These are phyloP conservation scores for Phytophthora multivora DNA, from an alignment of 352 stramenopile genomes.

Conservation along the genomic window DNA sequence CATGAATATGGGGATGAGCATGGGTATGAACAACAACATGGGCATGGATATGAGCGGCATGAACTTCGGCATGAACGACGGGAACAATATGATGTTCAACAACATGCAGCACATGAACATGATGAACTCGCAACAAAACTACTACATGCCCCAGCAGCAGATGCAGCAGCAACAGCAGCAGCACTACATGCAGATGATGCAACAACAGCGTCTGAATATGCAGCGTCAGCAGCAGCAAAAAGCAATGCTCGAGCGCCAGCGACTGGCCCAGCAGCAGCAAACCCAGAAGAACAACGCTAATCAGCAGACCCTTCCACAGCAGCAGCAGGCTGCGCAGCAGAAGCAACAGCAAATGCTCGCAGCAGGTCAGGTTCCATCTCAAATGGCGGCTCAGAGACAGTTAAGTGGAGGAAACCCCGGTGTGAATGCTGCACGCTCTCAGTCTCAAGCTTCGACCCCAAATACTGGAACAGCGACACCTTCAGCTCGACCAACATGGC, in stretches of 20 bases:
- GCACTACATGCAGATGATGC: constrained; percentile 72
- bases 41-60: constrained; percentile 68
- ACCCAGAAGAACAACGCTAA: constrained; percentile 23
- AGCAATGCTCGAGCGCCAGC: constrained; percentile 33
- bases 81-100: constrained; percentile 77
- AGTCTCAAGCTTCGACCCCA: constrained; percentile 26
- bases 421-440: constrained; percentile 27
- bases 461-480: constrained; percentile 2
- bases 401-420: constrained; percentile 25
- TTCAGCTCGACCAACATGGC: constrained; percentile 57
- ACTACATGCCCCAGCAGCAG: constrained; percentile 71
- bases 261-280: constrained; percentile 41
- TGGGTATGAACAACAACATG: constrained; percentile 61
- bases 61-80: constrained; percentile 56
- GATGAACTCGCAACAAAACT: constrained; percentile 75
- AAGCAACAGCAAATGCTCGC: constrained; percentile 47
- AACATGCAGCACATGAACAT: constrained; percentile 77
- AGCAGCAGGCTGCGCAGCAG: constrained; percentile 43
- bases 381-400: constrained; percentile 40
- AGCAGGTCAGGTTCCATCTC: constrained; percentile 22
- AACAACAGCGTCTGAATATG: constrained; percentile 40
- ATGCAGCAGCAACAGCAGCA: constrained; percentile 87
- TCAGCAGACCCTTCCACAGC: constrained; percentile 33
- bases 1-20: constrained; percentile 63
- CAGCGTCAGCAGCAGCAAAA: constrained; percentile 50